phyloP scores from a whole-genome alignment of 2,329 filamentous ascomycete species.

The Ophiocordyceps robertsii region DNA sequence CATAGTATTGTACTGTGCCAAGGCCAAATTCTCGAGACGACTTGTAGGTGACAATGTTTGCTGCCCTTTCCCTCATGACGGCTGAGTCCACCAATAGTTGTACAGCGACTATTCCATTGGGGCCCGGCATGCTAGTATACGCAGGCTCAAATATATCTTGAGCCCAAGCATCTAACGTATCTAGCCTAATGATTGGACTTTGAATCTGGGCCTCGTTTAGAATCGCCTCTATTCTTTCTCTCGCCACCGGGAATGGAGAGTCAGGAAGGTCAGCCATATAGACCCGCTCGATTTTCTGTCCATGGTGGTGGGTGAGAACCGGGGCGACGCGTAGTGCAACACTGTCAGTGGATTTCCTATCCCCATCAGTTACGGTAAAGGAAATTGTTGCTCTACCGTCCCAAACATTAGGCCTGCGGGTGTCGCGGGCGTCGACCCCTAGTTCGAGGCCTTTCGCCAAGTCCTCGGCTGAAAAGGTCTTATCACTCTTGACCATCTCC shows the following conservation, averaged over 20 bases:
- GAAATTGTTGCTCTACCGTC: conserved; percentile 7
- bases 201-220: neutral
- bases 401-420: conserved; percentile 1
- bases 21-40: too few species aligned
- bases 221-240: neutral
- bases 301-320: conserved; percentile 22
- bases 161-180: conserved; percentile 18
- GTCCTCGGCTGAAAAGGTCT: conserved; percentile 14
- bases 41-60: too few species aligned
- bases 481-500: conserved; percentile 11
- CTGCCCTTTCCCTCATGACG: too few species aligned
- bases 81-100: too few species aligned
- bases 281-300: conserved; percentile 14
- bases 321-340: conserved; percentile 22
- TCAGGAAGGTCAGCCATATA: too few species aligned
- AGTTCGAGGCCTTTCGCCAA: conserved; percentile 16
- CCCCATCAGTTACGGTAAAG: conserved; percentile 15
- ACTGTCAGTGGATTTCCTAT: conserved; percentile 7
- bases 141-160: conserved; percentile 25
- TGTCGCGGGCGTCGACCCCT: conserved; percentile 20
- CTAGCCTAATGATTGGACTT: conserved; percentile 5
- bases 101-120: conserved; percentile 12
- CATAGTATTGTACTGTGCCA: too few species aligned
- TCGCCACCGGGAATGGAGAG: neutral
- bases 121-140: conserved; percentile 23